Evolutionary conservation across 2,329 filamentous ascomycete genomes (phyloP).

Genomic region (Aschersonia sp.): DNA sequence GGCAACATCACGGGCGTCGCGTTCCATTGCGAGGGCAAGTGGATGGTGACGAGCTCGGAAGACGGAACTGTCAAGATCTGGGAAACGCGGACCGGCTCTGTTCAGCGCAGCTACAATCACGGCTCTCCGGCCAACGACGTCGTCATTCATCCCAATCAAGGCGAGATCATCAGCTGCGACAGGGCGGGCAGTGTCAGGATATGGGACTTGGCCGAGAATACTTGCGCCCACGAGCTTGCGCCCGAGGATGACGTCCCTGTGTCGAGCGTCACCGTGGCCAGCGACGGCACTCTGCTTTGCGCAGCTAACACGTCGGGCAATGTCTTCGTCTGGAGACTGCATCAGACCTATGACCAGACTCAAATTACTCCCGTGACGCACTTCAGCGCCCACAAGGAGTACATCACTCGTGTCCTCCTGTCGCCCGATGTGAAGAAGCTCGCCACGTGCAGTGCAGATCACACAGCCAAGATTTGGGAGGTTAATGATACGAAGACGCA

Average conservation of each 20-base stretch:
- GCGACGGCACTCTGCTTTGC: conserved; percentile 81
- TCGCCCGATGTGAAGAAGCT: conserved; percentile 90
- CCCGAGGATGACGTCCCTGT: conserved; percentile 92
- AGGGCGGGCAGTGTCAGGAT: conserved; percentile 83
- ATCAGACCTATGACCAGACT: conserved; percentile 69
- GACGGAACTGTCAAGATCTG: conserved; percentile 50
- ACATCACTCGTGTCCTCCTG: conserved; percentile 81
- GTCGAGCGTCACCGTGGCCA: conserved; percentile 89
- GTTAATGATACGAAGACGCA: conserved; percentile 53
- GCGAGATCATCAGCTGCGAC: conserved; percentile 94
- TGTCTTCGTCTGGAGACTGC: conserved; percentile 92
- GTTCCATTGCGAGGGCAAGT: conserved; percentile 97
- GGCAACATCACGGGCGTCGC: conserved; percentile 93
- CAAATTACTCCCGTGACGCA: conserved; percentile 76
- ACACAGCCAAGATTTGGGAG: conserved; percentile 92
- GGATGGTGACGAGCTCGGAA: conserved; percentile 98
- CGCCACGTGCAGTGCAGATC: conserved; percentile 85
- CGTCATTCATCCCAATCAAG: conserved; percentile 98
- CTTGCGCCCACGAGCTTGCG: conserved; percentile 89
- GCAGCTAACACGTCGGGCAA: conserved; percentile 89
- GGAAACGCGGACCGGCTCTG: conserved; percentile 57
- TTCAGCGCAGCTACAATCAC: conserved; percentile 90
- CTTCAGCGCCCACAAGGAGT: conserved; percentile 82
- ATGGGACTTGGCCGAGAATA: conserved; percentile 95
- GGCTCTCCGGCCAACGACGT: conserved; percentile 88